Evolutionary conservation across 306 rosid genomes (phyloP), one percentile per base, ranked within the genome.

Genomic region (Prunus campanulata): DNA sequence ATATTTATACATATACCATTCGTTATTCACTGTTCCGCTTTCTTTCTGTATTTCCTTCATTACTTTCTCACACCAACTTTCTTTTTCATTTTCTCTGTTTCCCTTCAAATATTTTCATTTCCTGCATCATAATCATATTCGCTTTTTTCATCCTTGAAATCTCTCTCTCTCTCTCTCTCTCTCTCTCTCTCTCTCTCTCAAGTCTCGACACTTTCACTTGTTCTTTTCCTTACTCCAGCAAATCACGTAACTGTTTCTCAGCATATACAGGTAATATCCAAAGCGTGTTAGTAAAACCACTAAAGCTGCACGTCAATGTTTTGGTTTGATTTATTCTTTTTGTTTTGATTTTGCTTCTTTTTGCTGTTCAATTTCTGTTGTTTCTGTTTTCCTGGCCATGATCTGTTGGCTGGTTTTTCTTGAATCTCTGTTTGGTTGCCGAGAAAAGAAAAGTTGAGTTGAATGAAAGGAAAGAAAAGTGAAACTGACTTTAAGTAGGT

Each of bases 261-360:
- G 22, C 70, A 44, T 62, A 46, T 52, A 49, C 70, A 66, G 91
- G 94, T 91, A 80, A 78, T 77, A 46, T 78, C 71, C 51, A 77
- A 35, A 39, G 44, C 44, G 9, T 39, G 44, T 39, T 39, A 39
- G 44, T 39, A 39, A 39, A 39, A 69, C 77, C 47, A 52, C 47
- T 55, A 69, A 68, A 59, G n/a, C 57, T 44, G 22, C 3, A 3
- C 49, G 77, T 78, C 50, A 71, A 56, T 19, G n/a, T 60, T 66
- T 55, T 27, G 73, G 55, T 66, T 35, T 68, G 50, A 19, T 42
- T 66, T 78, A 66, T 69, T 70, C 79, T 66, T 83, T 81, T 80
- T 67, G 27, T 70, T 83, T 61, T 9, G 13, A 3, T 76, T 54
- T 77, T 74, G 13, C 74, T 76, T 10, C 63, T 56, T 4, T 6